Percentiles rank a stretch among this genome's conserved stretches.
Conservation (phyloP, 495 filamentous ascomycete species). For the Aspergillus steynii region DNA sequence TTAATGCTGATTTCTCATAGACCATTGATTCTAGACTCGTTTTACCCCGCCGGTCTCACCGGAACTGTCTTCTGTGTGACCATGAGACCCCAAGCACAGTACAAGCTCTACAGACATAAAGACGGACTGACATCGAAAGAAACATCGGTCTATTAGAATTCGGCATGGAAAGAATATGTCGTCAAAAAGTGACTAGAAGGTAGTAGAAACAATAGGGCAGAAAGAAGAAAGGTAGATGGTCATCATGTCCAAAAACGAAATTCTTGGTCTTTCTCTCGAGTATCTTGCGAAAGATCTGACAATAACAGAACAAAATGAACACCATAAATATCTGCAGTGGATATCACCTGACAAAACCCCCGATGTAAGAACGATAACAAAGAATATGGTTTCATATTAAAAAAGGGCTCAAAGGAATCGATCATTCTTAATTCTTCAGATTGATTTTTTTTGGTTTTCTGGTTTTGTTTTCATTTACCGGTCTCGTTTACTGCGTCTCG, state of each 20-base stretch:
- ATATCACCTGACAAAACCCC: constrained; percentile 21
- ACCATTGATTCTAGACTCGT: no score
- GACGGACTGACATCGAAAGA: background rate
- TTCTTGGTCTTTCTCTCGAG: constrained; percentile 5
- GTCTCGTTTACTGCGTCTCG: constrained; percentile 25
- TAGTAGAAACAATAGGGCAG: background rate
- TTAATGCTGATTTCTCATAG: no score
- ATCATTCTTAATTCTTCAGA: constrained; percentile 10
- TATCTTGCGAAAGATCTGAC: background rate
- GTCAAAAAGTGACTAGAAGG: background rate
- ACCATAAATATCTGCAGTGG: constrained; percentile 16
- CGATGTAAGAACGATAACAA: constrained; percentile 12
- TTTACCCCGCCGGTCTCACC: no score
- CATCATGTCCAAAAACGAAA: background rate
- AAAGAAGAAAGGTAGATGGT: background rate
- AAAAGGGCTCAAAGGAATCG: constrained; percentile 14
- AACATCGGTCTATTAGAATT: background rate
- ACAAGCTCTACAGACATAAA: no score
- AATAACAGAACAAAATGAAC: constrained; percentile 3
- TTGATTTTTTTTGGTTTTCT: constrained; percentile 13
- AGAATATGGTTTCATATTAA: constrained; percentile 13
- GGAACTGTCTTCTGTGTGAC: no score
- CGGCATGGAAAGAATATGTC: background rate
- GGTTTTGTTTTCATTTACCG: constrained; percentile 8
- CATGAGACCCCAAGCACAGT: no score